A percentile compares a stretch with the other conserved stretches of the same genome.
These are phyloP conservation scores for Coffea humblotiana DNA, from an alignment of 305 asterid species.

Conservation along the genomic window DNA sequence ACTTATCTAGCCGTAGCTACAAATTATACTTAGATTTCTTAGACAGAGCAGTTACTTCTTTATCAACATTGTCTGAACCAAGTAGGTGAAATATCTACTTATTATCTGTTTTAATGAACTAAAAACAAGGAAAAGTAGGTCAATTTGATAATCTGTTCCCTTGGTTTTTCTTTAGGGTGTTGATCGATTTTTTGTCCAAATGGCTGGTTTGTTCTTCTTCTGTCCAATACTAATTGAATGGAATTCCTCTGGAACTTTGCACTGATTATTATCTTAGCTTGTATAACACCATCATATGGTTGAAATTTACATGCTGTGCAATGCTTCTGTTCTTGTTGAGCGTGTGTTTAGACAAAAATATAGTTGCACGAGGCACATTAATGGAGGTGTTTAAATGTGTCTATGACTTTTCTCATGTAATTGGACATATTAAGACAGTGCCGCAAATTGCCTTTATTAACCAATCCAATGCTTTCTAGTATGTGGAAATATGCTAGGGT, in stretches of 20 bases:
- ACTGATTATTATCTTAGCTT: no score
- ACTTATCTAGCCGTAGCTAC: no score
- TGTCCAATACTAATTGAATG: no score
- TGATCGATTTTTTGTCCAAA: no score
- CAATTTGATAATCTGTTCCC: not conserved
- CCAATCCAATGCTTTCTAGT: not conserved
- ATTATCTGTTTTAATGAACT: not conserved
- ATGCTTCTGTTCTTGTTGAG: not conserved
- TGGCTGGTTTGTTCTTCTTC: no score
- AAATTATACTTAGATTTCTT: not conserved
- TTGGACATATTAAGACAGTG: not conserved
- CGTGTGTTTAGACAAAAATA: not conserved
- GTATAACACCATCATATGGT: not conserved
- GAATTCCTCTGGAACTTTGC: no score
- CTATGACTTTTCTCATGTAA: not conserved
- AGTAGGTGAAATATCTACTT: not conserved
- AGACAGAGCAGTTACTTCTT: not conserved
- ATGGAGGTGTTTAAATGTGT: not conserved
- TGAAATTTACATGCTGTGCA: not conserved
- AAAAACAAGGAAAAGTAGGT: not conserved
- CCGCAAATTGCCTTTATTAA: not conserved
- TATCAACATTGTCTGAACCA: not conserved
- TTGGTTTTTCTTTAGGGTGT: no score
- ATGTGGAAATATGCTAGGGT: not conserved
- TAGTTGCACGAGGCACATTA: not conserved